Percentiles rank a stretch among this genome's conserved stretches.
These are phyloP conservation scores for Gynochthodes officinalis DNA, from an alignment of 257 asterid species.

Conservation along the genomic window DNA sequence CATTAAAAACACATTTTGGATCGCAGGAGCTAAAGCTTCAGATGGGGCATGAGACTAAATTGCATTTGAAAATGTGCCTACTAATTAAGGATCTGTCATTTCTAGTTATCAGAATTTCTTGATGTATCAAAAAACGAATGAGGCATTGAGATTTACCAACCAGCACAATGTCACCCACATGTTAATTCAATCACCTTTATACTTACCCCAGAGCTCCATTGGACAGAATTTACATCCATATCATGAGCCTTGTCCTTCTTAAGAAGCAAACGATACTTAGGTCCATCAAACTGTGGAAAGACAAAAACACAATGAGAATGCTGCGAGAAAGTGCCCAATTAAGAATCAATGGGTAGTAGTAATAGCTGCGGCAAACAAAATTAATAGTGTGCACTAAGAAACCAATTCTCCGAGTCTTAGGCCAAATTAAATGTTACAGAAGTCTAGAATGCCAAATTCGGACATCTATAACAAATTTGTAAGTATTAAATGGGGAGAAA, in stretches of 20 bases:
- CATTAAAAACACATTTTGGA: not conserved
- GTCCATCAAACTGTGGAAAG: conserved; percentile 54
- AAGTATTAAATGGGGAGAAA: not conserved
- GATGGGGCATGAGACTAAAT: not conserved
- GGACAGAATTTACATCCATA: conserved; percentile 84
- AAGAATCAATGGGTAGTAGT: not conserved
- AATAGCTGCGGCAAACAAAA: not conserved
- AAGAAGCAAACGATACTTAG: conserved; percentile 61
- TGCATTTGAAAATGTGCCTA: not conserved
- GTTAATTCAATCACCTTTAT: not conserved
- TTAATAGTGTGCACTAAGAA: not conserved
- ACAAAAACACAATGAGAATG: conserved; percentile 6
- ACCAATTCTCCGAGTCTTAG: not conserved
- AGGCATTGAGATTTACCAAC: not conserved
- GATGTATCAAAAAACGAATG: not conserved
- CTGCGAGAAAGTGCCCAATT: not conserved
- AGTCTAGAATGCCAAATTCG: not conserved
- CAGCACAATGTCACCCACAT: not conserved
- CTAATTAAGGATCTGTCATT: not conserved
- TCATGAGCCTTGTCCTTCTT: conserved; percentile 89
- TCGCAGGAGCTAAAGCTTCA: not conserved
- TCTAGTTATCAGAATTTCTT: not conserved
- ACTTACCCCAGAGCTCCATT: conserved; percentile 73
- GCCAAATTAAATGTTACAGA: not conserved
- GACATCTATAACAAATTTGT: not conserved